Evolutionary conservation across 2,329 filamentous ascomycete genomes (phyloP), one percentile per base, ranked within the genome.

Genomic region (Cordyceps cicadae): DNA sequence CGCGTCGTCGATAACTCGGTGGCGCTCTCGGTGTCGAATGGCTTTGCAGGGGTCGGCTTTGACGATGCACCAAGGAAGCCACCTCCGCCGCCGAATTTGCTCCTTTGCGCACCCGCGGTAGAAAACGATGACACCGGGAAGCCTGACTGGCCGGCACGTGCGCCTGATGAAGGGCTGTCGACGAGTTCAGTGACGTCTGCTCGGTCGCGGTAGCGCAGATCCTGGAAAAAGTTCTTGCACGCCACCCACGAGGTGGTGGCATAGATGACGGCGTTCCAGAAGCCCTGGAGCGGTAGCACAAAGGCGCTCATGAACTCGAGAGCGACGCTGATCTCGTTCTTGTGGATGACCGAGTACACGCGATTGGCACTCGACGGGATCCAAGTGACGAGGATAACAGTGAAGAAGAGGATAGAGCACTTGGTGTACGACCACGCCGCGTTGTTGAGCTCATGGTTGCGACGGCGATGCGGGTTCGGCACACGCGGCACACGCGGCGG

Each of bases 221-320:
- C 76, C 11, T 67, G 66, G 58, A 70, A 12, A 19, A 84, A 71
- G 37, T 74, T 72, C 69, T 80, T 80, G 68, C 85, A 86, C 0
- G 86, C 86, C 54, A 81, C 73, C 78, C 85, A 83, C 6, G 87
- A 90, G 1, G 88, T 90, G 12, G 83, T 79, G 17, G 85, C 74
- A 72, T 94, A 95, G 65, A 95, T 90, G 62, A 89, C 72, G 19
- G 86, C 83, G 70, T 95, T 95, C 89, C 90, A 94, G 67, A 92
- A 89, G 0, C 90, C 90, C 70, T 95, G 90, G 0, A 92, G 79
- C 0, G 90, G 90, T 9, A 95, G 79, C 1, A 94, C 89, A 46
- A 90, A 80, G 0, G 88, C 85, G 24, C 87, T 87, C 64, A 86
- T 82, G 64, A 88, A 85, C 67, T 90, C 85, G 26, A 94, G 81